A percentile compares a stretch with the other conserved stretches of the same genome.
These are phyloP conservation scores for Sphagnum tenellum DNA, from an alignment of 225 moss, liverwort and hornwort species.

Conservation along the genomic window DNA sequence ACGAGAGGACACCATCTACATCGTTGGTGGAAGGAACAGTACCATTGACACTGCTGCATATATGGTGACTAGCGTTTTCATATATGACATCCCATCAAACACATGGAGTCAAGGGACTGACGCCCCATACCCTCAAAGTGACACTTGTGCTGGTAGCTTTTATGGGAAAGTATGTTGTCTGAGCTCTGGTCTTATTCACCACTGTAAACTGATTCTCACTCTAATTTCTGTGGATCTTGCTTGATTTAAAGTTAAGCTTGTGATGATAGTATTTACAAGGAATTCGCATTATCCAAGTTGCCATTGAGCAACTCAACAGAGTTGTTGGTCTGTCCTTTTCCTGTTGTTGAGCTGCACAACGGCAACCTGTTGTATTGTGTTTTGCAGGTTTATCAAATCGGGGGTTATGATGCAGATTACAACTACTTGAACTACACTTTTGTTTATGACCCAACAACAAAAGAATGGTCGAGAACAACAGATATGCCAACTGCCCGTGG, in stretches of 20 bases:
- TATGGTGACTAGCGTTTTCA: constrained; percentile 19
- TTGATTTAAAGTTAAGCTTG: not conserved
- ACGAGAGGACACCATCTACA: constrained; percentile 57
- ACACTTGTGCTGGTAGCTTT: constrained; percentile 64
- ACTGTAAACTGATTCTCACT: not conserved
- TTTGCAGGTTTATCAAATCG: constrained; percentile 64
- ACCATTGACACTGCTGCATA: constrained; percentile 9
- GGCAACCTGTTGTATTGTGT: not conserved
- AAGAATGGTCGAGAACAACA: constrained; percentile 38
- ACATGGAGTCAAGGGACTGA: constrained; percentile 49
- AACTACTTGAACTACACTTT: constrained; percentile 21
- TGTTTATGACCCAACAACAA: constrained; percentile 41
- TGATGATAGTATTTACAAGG: not conserved
- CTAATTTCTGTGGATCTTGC: not conserved
- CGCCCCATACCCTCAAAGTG: constrained; percentile 44
- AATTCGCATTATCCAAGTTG: not conserved
- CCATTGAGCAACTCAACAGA: too few relatives aligned
- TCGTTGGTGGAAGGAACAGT: constrained; percentile 59
- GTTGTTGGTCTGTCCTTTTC: not conserved
- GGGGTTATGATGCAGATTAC: constrained; percentile 56
- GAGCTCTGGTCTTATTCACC: too few relatives aligned
- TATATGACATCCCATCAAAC: constrained; percentile 41
- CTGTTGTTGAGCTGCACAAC: not conserved
- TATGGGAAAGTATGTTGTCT: constrained; percentile 42
- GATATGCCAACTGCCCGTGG: constrained; percentile 74